These are phyloP conservation scores for Neonectria faginata DNA, from an alignment of 2,329 filamentous ascomycete genomes.

Conservation along the genomic window DNA sequence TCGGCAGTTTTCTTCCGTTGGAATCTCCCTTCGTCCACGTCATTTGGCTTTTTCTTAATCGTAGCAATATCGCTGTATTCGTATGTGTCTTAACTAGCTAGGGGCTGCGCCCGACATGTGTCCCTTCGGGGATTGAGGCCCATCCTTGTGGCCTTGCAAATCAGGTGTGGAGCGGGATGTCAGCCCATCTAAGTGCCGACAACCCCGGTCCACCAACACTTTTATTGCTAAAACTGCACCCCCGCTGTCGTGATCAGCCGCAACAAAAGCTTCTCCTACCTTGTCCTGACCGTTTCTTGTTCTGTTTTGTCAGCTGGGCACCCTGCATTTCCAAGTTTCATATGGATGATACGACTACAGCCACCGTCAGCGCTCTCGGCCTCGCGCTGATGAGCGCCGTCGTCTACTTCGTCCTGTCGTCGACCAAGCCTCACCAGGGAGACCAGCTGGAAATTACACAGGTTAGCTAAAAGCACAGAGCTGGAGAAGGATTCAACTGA, in stretches of 20 bases:
- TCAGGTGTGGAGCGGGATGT: too few species aligned
- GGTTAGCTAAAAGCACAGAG: constrained; percentile 9
- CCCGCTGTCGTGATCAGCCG: background rate
- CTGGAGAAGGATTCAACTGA: background rate
- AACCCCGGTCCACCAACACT: too few species aligned
- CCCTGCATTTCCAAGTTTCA: too few species aligned
- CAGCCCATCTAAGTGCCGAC: too few species aligned
- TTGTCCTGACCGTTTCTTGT: background rate
- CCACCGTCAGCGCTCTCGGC: constrained; percentile 4
- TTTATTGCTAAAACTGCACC: background rate
- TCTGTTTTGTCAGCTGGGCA: background rate
- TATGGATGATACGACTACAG: constrained; percentile 8
- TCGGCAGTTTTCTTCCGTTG: background rate
- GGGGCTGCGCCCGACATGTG: too few species aligned
- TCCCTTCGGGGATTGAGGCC: too few species aligned
- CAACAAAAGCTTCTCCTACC: background rate
- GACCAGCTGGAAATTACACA: constrained; percentile 35
- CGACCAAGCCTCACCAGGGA: background rate
- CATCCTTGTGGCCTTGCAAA: too few species aligned
- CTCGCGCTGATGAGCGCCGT: constrained; percentile 3
- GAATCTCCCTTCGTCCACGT: background rate
- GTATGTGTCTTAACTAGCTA: too few species aligned
- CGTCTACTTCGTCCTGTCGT: background rate
- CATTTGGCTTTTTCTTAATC: background rate
- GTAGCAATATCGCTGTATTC: too few species aligned